phyloP scores from a whole-genome alignment of 192 early-diverging fungal genomes.

The Thoreauomyces humboldtii region DNA sequence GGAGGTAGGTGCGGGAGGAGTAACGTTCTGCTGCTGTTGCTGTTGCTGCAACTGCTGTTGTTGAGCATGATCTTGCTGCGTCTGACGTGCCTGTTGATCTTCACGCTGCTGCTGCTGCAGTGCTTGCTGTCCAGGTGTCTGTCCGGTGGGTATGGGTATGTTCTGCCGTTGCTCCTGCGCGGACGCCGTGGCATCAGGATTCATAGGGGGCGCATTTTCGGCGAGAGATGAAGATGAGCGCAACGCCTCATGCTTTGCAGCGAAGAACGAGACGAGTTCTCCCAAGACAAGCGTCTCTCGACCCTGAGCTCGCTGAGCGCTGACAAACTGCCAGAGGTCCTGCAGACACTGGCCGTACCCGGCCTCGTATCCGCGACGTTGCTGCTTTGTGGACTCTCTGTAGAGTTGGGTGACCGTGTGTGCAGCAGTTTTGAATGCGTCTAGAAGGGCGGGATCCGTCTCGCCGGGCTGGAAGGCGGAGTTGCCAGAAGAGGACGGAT shows the following conservation, averaged over 20 bases:
- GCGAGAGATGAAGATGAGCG: too few relatives aligned
- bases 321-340: conserved; percentile 35
- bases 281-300: neutral
- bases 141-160: neutral
- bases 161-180: neutral
- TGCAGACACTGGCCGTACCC: conserved; percentile 43
- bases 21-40: neutral
- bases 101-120: conserved; percentile 17
- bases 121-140: neutral
- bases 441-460: conserved; percentile 19
- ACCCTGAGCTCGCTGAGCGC: conserved; percentile 13
- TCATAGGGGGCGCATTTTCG: too few relatives aligned
- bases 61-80: conserved; percentile 7
- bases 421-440: conserved; percentile 39
- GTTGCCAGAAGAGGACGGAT: neutral
- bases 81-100: neutral
- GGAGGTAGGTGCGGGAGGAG: conserved; percentile 1
- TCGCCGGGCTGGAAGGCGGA: neutral
- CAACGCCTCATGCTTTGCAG: conserved; percentile 17
- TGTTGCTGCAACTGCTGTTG: conserved; percentile 2
- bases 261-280: conserved; percentile 15
- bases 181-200: neutral
- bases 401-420: conserved; percentile 41
- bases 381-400: conserved; percentile 37
- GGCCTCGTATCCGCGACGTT: conserved; percentile 28